phyloP scores from a whole-genome alignment of 257 asterid genomes.

The Gardenia jasminoides region DNA sequence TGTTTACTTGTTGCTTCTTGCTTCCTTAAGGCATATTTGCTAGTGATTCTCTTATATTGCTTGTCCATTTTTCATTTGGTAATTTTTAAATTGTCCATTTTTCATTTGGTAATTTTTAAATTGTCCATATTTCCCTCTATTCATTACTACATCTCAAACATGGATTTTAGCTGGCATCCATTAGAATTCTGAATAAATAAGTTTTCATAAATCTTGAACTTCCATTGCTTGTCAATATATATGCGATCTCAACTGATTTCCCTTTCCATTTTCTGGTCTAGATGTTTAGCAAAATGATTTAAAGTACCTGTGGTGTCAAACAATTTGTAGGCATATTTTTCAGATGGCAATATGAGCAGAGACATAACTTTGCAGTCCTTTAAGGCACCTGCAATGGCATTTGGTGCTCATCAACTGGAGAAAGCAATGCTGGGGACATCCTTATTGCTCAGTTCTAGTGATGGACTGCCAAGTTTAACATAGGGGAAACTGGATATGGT shows the following conservation, averaged over 20 bases:
- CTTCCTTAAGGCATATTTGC: not conserved
- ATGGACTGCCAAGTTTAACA: constrained; percentile 23
- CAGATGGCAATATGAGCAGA: constrained; percentile 16
- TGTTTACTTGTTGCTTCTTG: not conserved
- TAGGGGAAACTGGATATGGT: constrained; percentile 18
- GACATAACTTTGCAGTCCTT: constrained; percentile 12
- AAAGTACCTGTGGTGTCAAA: not conserved
- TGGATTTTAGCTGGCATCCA: not conserved
- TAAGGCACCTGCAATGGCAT: constrained; percentile 29
- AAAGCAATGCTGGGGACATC: constrained; percentile 23
- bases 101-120: not conserved
- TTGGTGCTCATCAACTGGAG: constrained; percentile 23
- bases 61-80: not conserved
- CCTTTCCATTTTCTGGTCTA: not conserved
- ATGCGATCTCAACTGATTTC: not conserved
- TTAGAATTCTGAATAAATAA: not conserved
- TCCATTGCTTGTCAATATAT: not conserved
- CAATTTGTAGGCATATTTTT: constrained; percentile 35
- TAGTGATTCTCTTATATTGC: not conserved
- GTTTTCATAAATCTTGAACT: not conserved
- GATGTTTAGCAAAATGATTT: not conserved
- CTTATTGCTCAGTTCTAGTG: constrained; percentile 20
- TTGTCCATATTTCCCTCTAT: not conserved
- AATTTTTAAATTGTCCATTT: not conserved
- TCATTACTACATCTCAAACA: not conserved